Evolutionary conservation across 345 rosid species (phyloP).

Genomic region (Raphanus sativus): DNA sequence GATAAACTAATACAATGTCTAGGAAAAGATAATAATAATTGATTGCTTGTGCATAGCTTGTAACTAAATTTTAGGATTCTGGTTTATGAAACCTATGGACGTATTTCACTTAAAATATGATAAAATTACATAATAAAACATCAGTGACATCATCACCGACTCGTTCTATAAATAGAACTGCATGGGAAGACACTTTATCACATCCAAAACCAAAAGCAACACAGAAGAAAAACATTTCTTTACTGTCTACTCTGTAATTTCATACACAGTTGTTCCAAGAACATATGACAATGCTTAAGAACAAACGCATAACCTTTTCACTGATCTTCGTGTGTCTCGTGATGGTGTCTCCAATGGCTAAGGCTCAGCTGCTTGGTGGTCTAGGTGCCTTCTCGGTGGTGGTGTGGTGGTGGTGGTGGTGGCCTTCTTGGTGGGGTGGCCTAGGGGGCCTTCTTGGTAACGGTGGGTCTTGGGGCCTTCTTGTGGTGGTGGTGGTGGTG

Average conservation of each 20-base stretch:
- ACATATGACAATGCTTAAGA: constrained; percentile 26
- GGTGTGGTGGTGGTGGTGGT: constrained; percentile 42
- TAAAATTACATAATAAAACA: neutral
- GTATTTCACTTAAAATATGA: neutral
- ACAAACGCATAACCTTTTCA: constrained; percentile 23
- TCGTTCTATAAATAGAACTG: constrained; percentile 36
- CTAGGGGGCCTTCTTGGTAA: neutral
- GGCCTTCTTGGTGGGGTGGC: constrained; percentile 36
- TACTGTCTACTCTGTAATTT: neutral
- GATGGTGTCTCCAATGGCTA: constrained; percentile 38
- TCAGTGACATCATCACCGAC: neutral
- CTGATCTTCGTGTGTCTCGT: constrained; percentile 32
- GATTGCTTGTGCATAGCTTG: neutral
- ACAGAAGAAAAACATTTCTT: neutral
- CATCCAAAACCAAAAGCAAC: constrained; percentile 24
- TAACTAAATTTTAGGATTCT: neutral
- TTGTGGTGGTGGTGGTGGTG: constrained; percentile 28
- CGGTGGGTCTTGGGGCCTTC: constrained; percentile 19
- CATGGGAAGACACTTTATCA: constrained; percentile 35
- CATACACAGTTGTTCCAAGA: neutral
- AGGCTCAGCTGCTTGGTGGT: constrained; percentile 53
- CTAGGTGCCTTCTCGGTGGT: constrained; percentile 54
- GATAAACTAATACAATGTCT: neutral
- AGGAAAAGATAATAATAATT: neutral
- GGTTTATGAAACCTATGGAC: neutral